These are phyloP conservation scores for Psilocybe mexicana DNA, from an alignment of 1,284 basidiomycete species.

Conservation along the genomic window DNA sequence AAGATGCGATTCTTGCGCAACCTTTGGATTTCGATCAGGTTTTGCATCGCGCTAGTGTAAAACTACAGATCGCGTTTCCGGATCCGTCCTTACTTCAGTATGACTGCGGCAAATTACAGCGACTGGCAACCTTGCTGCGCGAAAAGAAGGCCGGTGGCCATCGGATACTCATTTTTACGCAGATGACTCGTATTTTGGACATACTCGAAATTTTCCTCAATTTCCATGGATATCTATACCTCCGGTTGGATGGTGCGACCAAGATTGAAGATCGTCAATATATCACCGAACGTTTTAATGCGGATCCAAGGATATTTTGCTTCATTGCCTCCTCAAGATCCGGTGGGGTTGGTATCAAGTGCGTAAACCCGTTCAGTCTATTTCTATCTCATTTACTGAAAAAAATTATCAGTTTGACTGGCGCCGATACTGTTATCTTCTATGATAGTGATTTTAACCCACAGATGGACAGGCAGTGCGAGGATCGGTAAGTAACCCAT, in stretches of 20 bases:
- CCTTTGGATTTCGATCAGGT: slow-evolving; percentile 59
- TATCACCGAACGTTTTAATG: slow-evolving; percentile 96
- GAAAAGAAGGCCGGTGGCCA: slow-evolving; percentile 87
- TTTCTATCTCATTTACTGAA: background rate
- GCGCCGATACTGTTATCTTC: slow-evolving; percentile 96
- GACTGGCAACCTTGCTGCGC: slow-evolving; percentile 77
- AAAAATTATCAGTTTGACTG: slow-evolving; percentile 65
- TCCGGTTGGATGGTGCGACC: slow-evolving; percentile 91
- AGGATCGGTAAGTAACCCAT: slow-evolving; percentile 72
- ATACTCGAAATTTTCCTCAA: slow-evolving; percentile 94
- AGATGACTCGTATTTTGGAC: slow-evolving; percentile 95
- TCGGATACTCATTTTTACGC: slow-evolving; percentile 93
- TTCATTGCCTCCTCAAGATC: slow-evolving; percentile 94
- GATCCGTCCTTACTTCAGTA: slow-evolving; percentile 91
- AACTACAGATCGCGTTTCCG: slow-evolving; percentile 93
- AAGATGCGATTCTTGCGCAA: slow-evolving; percentile 35
- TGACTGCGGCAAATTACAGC: slow-evolving; percentile 95
- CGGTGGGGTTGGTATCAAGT: slow-evolving; percentile 97
- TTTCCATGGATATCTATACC: slow-evolving; percentile 91
- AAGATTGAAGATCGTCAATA: slow-evolving; percentile 96
- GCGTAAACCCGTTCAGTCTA: slow-evolving; percentile 28
- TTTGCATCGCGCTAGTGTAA: slow-evolving; percentile 76
- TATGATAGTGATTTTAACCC: slow-evolving; percentile 99
- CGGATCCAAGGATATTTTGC: slow-evolving; percentile 85
- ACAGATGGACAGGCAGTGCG: slow-evolving; percentile 96